These are phyloP conservation scores for Colletotrichum trifolii DNA, from an alignment of 2,329 filamentous ascomycete genomes.

Conservation along the genomic window DNA sequence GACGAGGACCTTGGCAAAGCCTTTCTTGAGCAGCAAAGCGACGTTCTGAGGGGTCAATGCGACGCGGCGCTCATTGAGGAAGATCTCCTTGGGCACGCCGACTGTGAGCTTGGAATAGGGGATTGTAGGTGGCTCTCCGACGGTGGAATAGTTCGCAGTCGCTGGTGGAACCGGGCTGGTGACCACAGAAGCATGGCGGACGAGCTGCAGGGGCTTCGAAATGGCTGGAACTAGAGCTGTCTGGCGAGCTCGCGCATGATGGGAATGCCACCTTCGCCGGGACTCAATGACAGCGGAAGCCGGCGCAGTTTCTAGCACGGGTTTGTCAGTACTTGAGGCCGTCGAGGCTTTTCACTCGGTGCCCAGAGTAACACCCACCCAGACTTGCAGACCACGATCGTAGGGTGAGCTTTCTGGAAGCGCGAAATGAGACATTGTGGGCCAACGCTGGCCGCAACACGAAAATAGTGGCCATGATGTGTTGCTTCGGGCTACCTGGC, in stretches of 20 bases:
- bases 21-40: slow-evolving; percentile 84
- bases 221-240: slow-evolving; percentile 43
- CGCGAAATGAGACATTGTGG: slow-evolving; percentile 19
- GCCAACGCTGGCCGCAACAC: slow-evolving; percentile 34
- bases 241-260: slow-evolving; percentile 47
- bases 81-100: slow-evolving; percentile 84
- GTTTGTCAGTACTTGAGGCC: slow-evolving; percentile 6
- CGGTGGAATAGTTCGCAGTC: slow-evolving; percentile 52
- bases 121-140: slow-evolving; percentile 55
- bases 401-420: slow-evolving; percentile 25
- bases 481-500: slow-evolving; percentile 29
- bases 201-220: slow-evolving; percentile 49
- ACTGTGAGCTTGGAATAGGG: slow-evolving; percentile 81
- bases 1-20: slow-evolving; percentile 80
- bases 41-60: slow-evolving; percentile 89
- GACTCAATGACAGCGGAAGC: slow-evolving; percentile 2
- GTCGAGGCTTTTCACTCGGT: background rate
- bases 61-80: slow-evolving; percentile 81
- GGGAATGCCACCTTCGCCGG: slow-evolving; percentile 50
- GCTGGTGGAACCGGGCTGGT: slow-evolving; percentile 38
- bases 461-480: slow-evolving; percentile 30
- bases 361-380: slow-evolving; percentile 21
- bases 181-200: slow-evolving; percentile 53
- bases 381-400: slow-evolving; percentile 16
- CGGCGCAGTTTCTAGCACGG: slow-evolving; percentile 13